Evolutionary conservation across 1,139 yeast species (phyloP).

Genomic region (Debaryomyces coudertii): DNA sequence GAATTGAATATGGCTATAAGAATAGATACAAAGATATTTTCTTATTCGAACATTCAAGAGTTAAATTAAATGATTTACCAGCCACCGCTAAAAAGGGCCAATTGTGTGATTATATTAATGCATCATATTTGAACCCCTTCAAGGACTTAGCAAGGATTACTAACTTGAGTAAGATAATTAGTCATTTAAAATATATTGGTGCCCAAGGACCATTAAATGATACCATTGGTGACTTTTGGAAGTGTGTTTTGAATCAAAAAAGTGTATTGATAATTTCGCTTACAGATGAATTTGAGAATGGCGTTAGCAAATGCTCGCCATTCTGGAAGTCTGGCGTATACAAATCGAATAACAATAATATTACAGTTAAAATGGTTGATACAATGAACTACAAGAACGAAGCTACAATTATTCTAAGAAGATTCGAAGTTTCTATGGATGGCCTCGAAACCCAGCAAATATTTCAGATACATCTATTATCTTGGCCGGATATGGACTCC

Average conservation of each 20-base stretch:
- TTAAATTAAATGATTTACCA: slow-evolving; percentile 40
- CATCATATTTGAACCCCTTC: slow-evolving; percentile 50
- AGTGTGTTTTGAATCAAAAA: slow-evolving; percentile 54
- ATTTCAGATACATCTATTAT: slow-evolving; percentile 50
- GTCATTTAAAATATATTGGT: slow-evolving; percentile 60
- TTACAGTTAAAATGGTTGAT: slow-evolving; percentile 33
- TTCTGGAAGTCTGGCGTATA: slow-evolving; percentile 55
- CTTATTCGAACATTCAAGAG: slow-evolving; percentile 83
- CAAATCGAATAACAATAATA: slow-evolving; percentile 36
- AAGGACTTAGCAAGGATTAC: slow-evolving; percentile 7
- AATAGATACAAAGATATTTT: slow-evolving; percentile 81
- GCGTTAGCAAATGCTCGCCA: slow-evolving; percentile 57
- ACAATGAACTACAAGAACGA: slow-evolving; percentile 12
- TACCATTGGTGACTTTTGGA: slow-evolving; percentile 83
- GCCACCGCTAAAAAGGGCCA: slow-evolving; percentile 14
- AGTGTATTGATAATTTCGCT: slow-evolving; percentile 49
- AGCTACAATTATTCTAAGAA: slow-evolving; percentile 33
- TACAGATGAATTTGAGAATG: slow-evolving; percentile 56
- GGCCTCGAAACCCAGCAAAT: slow-evolving; percentile 30
- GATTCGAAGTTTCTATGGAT: slow-evolving; percentile 36
- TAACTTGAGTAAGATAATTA: slow-evolving; percentile 8
- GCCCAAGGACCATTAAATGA: slow-evolving; percentile 84
- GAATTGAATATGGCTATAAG: slow-evolving; percentile 74
- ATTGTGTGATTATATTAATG: slow-evolving; percentile 56
- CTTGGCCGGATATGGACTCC: slow-evolving; percentile 60